Base-by-base conservation (phyloP, 371 early-diverging fungal species). In the Mortierella polycephala region DNA sequence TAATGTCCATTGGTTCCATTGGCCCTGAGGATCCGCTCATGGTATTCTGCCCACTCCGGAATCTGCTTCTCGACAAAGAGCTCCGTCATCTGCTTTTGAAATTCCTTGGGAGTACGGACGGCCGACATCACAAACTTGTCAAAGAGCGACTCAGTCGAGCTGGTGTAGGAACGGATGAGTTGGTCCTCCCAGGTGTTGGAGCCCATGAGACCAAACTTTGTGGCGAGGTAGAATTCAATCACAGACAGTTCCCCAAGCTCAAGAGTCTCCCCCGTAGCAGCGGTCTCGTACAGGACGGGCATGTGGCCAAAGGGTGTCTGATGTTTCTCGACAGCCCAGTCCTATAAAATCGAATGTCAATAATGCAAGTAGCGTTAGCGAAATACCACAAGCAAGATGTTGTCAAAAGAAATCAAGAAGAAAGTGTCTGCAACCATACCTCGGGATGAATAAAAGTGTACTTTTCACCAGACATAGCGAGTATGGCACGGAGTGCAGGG, bases 1-100 rank as follows among this genome's bases (percentile, higher is more conserved):
- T 63, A 67, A 40, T 68, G 64, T 7, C 69, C 75, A 53, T 69
- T 68, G 5, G 54, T 13, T 21, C 65, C 62, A 44, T 69, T 69
- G 10, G 37, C 45, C 61, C 56, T 7, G 40, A 74, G 47, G 47
- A 45, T 40, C n/a, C 44, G 40, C 41, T 74, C 75, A n/a, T 65
- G 65, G 16, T 13, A 42, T 23, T 54, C 10, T 37, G 42, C 44
- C 64, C 69, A 74, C 7, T 56, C 64, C 7, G 53, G 54, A 21
- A 75, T 7, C 0, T 30, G 16, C 7, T 40, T 60, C n/a, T 51
- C 20, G 0, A 18, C 20, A 18, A 51, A 51, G 14, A 10, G n/a
- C 18, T 51, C n/a, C 51, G 7, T 14, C 18, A 51, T 7, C 20
- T 14, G 14, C n/a, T 16, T 37, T 14, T 63, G 49, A 23, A 53